Conservation (phyloP, 2,329 filamentous ascomycete genomes). For the Cyphellophora europaea region DNA sequence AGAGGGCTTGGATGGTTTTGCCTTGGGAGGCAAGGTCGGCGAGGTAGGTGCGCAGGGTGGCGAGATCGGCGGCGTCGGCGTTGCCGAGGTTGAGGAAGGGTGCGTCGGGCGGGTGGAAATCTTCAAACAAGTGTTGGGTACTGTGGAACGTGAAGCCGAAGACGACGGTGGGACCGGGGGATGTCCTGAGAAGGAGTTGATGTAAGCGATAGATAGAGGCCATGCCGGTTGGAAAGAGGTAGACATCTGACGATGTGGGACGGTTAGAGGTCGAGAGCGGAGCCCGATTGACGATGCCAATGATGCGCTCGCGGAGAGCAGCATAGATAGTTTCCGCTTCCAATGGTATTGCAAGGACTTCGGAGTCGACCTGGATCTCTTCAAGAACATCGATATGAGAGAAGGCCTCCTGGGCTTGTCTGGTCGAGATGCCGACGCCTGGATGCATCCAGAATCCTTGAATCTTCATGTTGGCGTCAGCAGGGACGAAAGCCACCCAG, state of each 20-base stretch:
- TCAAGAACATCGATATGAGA: background rate
- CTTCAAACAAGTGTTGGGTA: slow-evolving; percentile 40
- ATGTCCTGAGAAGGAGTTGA: slow-evolving; percentile 26
- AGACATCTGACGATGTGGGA: slow-evolving; percentile 34
- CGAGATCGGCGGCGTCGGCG: slow-evolving; percentile 27
- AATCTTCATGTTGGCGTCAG: background rate
- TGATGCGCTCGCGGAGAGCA: slow-evolving; percentile 2
- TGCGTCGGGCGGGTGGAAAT: slow-evolving; percentile 29
- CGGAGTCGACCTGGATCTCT: background rate
- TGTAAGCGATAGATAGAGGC: slow-evolving; percentile 39
- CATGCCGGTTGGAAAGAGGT: slow-evolving; percentile 48
- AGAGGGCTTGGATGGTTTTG: slow-evolving; percentile 22
- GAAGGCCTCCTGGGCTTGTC: background rate
- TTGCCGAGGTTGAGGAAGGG: slow-evolving; percentile 41
- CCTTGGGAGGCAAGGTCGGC: slow-evolving; percentile 33
- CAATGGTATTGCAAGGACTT: background rate
- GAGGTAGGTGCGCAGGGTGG: slow-evolving; percentile 44
- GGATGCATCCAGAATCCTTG: slow-evolving; percentile 2
- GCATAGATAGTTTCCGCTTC: background rate
- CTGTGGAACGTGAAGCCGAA: slow-evolving; percentile 46
- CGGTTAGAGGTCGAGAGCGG: background rate
- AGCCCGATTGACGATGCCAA: slow-evolving; percentile 1
- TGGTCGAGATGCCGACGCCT: slow-evolving; percentile 3
- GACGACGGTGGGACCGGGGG: slow-evolving; percentile 29
- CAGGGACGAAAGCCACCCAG: background rate